Evolutionary conservation across 352 stramenopile genomes (phyloP), one percentile per base, ranked within the genome.

Genomic region (Thraustochytrium aureum): DNA sequence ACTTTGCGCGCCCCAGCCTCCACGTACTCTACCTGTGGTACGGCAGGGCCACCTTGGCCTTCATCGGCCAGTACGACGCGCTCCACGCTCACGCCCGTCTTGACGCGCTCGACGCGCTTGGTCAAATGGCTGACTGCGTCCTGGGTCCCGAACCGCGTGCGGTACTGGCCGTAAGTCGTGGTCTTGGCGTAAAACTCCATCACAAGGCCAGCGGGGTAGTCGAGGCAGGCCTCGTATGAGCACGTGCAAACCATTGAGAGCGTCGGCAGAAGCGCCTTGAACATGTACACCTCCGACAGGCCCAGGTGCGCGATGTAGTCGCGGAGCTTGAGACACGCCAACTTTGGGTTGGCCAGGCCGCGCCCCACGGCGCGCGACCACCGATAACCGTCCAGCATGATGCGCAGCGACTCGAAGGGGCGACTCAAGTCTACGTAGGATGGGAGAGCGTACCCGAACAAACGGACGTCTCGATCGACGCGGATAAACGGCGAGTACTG

Each of bases 181-280:
- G 82, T 82, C 41, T 75, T 75, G 2, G 43, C 41, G 41, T 84
- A 83, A 41, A 84, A 85, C 32, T 83, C 61, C 47, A 84, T 75
- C 32, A 85, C 73, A 32, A 85, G 42, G 5, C 32, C 62, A 6
- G 81, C 72, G 12, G 82, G 82, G 47, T 85, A 83, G 39, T 62
- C 60, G 2, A 85, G 39, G 52, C 73, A 83, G 10, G 73, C 74
- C 32, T 79, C 64, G 52, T 85, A 84, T 2, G 62, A 82, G 75
- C 82, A 85, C 26, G 82, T 85, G 59, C 69, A 79, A 3, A 79
- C 69, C 69, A 79, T 79, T n/a, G 69, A 79, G 10, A 79, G 69
- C 39, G 69, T 67, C 14, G 69, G 69, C 7, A 79, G 54, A 7
- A 79, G 69, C n/a, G 56, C 52, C 26, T 35, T 50, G 33, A 67